Evolutionary conservation across 2,329 filamentous ascomycete species (phyloP).

Genomic region (Trichophyton verrucosum): DNA sequence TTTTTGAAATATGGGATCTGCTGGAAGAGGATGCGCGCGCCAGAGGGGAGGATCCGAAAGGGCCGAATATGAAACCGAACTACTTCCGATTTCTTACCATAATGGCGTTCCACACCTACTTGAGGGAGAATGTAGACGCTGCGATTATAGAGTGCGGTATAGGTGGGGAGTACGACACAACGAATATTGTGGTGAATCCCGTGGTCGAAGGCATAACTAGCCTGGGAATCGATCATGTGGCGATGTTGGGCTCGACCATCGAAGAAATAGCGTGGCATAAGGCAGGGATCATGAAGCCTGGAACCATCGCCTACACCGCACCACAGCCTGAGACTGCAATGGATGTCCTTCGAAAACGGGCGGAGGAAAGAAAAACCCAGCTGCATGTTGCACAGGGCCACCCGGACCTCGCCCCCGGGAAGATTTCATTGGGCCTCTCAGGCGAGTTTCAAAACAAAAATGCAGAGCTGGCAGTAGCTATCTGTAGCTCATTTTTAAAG

Average conservation of each 20-base stretch:
- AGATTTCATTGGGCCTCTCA: conserved; percentile 45
- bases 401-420: conserved; percentile 32
- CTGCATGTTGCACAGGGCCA: conserved; percentile 40
- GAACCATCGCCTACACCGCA: conserved; percentile 51
- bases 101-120: conserved; percentile 72
- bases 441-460: conserved; percentile 53
- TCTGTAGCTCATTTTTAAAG: conserved; percentile 31
- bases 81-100: conserved; percentile 90
- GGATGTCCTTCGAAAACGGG: conserved; percentile 44
- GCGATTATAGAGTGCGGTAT: conserved; percentile 90
- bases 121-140: conserved; percentile 59
- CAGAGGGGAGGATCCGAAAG: conserved; percentile 41
- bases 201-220: conserved; percentile 63
- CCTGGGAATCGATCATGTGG: conserved; percentile 73
- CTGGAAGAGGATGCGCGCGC: conserved; percentile 43
- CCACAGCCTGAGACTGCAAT: conserved; percentile 45
- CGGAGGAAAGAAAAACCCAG: conserved; percentile 37
- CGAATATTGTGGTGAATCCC: conserved; percentile 65
- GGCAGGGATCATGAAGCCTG: conserved; percentile 67
- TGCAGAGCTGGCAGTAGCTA: conserved; percentile 47
- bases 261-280: conserved; percentile 88
- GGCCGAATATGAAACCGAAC: conserved; percentile 57
- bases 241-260: conserved; percentile 65
- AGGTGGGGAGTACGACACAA: conserved; percentile 85
- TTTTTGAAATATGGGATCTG: conserved; percentile 73